These are phyloP conservation scores for Diaporthe sp. DNA, from an alignment of 2,329 filamentous ascomycete genomes.

Conservation along the genomic window DNA sequence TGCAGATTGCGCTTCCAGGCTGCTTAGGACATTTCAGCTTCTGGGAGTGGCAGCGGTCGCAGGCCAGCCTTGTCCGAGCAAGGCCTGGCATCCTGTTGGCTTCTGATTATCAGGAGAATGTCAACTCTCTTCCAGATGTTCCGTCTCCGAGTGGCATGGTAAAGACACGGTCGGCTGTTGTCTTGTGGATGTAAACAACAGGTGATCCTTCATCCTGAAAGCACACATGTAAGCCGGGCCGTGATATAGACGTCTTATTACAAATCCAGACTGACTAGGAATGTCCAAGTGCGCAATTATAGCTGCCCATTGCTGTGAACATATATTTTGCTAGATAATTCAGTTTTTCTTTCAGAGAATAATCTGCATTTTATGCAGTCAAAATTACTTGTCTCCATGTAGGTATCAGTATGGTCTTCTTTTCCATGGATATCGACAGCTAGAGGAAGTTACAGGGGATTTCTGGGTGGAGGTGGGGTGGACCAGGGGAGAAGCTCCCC, in stretches of 20 bases:
- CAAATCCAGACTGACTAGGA: not conserved
- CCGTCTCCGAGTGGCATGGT: not conserved
- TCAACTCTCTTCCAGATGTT: not conserved
- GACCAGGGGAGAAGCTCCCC: not conserved
- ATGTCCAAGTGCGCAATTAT: too few species aligned
- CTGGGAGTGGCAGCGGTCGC: conserved; percentile 61
- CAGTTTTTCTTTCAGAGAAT: not conserved
- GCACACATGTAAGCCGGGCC: not conserved
- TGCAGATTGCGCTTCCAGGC: conserved; percentile 52
- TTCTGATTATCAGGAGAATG: not conserved
- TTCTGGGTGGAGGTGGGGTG: not conserved
- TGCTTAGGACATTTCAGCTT: conserved; percentile 61
- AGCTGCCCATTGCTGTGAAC: too few species aligned
- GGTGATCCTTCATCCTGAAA: conserved; percentile 10
- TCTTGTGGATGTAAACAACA: not conserved
- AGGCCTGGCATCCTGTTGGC: conserved; percentile 3
- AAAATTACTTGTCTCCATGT: not conserved
- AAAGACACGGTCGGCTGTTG: not conserved
- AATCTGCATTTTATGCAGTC: too few species aligned
- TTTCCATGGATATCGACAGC: too few species aligned
- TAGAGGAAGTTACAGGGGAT: not conserved
- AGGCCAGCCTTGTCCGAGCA: conserved; percentile 51
- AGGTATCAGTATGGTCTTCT: not conserved
- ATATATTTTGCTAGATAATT: too few species aligned
- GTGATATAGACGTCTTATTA: not conserved